Conservation (phyloP, 305 asterid genomes). For the Rubia occidens region DNA sequence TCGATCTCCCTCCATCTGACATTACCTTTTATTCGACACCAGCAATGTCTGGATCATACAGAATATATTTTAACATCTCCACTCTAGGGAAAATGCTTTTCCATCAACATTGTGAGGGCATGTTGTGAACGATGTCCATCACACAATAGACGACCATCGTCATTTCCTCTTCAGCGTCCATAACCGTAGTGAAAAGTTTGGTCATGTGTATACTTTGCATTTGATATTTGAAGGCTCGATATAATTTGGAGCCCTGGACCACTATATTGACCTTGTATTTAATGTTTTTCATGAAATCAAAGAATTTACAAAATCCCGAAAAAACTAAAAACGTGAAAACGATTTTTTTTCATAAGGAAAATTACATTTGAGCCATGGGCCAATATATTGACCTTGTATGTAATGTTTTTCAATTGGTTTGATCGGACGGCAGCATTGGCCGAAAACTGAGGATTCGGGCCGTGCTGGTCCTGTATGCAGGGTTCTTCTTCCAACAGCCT, state of each 20-base stretch:
- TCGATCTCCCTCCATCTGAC: slow-evolving; percentile 16
- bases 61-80: slow-evolving; percentile 62
- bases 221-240: slow-evolving; percentile 33
- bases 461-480: too few species aligned
- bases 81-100: slow-evolving; percentile 56
- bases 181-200: slow-evolving; percentile 29
- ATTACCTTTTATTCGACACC: slow-evolving; percentile 56
- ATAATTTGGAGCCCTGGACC: slow-evolving; percentile 33
- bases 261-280: too few species aligned
- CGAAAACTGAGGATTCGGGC: too few species aligned
- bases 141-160: slow-evolving; percentile 58
- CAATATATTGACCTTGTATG: too few species aligned
- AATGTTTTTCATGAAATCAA: too few species aligned
- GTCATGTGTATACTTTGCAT: slow-evolving; percentile 32
- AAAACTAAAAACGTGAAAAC: too few species aligned
- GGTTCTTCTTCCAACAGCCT: too few species aligned
- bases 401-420: too few species aligned
- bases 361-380: too few species aligned
- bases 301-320: too few species aligned
- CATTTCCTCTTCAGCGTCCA: slow-evolving; percentile 47
- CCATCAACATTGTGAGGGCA: slow-evolving; percentile 59
- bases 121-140: slow-evolving; percentile 70
- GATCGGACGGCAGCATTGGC: too few species aligned
- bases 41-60: slow-evolving; percentile 80
- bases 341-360: too few species aligned